phyloP scores from a whole-genome alignment of 257 asterid species.

The Linderniella brevidens region DNA sequence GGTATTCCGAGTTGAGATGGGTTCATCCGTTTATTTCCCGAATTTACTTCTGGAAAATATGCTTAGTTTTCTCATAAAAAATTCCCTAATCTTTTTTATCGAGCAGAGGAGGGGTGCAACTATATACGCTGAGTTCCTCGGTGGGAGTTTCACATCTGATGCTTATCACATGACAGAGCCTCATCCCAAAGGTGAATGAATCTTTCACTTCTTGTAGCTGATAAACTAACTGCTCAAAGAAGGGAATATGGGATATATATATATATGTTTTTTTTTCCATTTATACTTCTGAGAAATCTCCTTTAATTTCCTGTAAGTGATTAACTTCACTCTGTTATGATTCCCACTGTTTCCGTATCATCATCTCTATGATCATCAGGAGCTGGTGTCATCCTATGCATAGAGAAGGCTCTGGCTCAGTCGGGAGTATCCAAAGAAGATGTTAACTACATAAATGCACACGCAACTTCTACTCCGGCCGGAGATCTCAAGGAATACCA shows the following conservation, averaged over 20 bases:
- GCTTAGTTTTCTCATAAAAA: slow-evolving; percentile 2
- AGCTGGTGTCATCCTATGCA: slow-evolving; percentile 71
- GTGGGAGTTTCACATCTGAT: slow-evolving; percentile 96
- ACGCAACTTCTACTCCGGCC: slow-evolving; percentile 94
- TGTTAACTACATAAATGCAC: slow-evolving; percentile 90
- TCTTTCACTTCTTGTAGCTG: neutral
- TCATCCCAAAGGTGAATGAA: slow-evolving; percentile 70
- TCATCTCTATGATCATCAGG: slow-evolving; percentile 49
- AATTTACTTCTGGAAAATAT: slow-evolving; percentile 2
- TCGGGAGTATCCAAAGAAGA: slow-evolving; percentile 80
- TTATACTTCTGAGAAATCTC: no score
- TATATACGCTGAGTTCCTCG: slow-evolving; percentile 86
- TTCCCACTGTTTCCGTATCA: slow-evolving; percentile 9
- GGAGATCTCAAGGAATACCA: slow-evolving; percentile 89
- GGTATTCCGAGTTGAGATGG: slow-evolving; percentile 20
- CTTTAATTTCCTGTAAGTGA: no score
- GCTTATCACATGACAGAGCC: slow-evolving; percentile 99
- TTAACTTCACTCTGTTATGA: neutral
- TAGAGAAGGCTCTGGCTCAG: slow-evolving; percentile 93
- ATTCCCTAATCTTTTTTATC: slow-evolving; percentile 2
- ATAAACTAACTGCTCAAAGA: no score
- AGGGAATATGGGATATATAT: no score
- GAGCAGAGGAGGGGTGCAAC: slow-evolving; percentile 86
- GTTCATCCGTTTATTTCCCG: neutral
- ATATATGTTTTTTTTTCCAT: no score